These are phyloP conservation scores for Rhipidocladum racemiflorum DNA, from an alignment of 176 grass and related monocot species.

Conservation along the genomic window DNA sequence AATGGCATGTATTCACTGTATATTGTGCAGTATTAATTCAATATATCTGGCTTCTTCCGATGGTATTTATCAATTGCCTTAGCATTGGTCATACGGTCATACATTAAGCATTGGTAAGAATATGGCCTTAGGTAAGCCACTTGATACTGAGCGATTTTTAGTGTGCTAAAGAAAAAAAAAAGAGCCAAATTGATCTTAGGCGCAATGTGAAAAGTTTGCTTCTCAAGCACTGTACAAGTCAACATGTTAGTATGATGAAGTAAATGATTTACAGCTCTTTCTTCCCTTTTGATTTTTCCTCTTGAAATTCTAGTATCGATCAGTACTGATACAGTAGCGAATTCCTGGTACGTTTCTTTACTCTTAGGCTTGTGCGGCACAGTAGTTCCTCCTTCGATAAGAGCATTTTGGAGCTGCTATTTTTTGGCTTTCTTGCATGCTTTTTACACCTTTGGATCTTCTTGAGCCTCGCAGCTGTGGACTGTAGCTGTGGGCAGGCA, in stretches of 20 bases:
- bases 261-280: neutral
- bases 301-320: neutral
- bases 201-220: neutral
- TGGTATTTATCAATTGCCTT: neutral
- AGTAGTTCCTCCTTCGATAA: neutral
- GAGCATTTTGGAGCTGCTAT: neutral
- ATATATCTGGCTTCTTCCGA: neutral
- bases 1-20: neutral
- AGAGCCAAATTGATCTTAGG: neutral
- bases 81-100: neutral
- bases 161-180: neutral
- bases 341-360: neutral
- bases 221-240: neutral
- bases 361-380: no score
- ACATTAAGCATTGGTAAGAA: neutral
- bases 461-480: neutral
- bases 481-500: neutral
- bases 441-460: conserved; percentile 23
- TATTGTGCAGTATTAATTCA: neutral
- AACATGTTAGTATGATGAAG: neutral
- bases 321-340: neutral
- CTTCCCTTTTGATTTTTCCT: neutral
- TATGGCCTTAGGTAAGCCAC: neutral
- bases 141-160: neutral
- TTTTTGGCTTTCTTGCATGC: conserved; percentile 27